A percentile compares a stretch with the other conserved stretches of the same genome.
Evolutionary conservation across 75 land plant species (phyloP).

Genomic region (Pinus tabuliformis): DNA sequence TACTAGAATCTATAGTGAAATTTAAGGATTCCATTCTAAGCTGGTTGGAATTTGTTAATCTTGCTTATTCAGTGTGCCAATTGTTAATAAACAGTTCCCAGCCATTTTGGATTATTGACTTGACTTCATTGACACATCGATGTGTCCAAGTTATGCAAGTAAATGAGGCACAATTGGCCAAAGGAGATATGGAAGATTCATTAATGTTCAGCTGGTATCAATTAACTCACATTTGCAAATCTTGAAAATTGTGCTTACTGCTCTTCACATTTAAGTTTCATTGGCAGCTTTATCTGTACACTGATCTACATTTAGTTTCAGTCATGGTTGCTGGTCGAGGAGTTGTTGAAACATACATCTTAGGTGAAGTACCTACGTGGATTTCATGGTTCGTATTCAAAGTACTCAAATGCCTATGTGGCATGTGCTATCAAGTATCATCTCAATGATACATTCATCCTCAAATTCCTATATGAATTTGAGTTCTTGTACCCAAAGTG

Average conservation of each 20-base stretch:
- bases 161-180: conserved; percentile 16
- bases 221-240: conserved; percentile 58
- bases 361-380: conserved; percentile 67
- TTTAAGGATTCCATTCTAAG: conserved; percentile 48
- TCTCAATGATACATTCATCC: too few relatives aligned
- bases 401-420: conserved; percentile 31
- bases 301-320: conserved; percentile 28
- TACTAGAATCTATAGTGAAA: conserved; percentile 50
- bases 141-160: conserved; percentile 27
- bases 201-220: conserved; percentile 33
- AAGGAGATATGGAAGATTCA: conserved; percentile 14
- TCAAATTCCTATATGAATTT: too few relatives aligned
- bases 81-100: conserved; percentile 67
- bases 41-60: conserved; percentile 44
- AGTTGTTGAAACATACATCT: conserved; percentile 61
- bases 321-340: conserved; percentile 91
- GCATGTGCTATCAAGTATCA: too few relatives aligned
- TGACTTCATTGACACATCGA: conserved; percentile 85
- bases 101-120: conserved; percentile 72
- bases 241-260: conserved; percentile 63
- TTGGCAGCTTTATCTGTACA: conserved; percentile 30
- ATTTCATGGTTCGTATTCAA: conserved; percentile 39
- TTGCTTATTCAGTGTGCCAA: conserved; percentile 52
- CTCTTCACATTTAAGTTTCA: conserved; percentile 81
- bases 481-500: too few relatives aligned